phyloP scores from a whole-genome alignment of 73 alveolate genomes.

The Paramecium tetraurelia region DNA sequence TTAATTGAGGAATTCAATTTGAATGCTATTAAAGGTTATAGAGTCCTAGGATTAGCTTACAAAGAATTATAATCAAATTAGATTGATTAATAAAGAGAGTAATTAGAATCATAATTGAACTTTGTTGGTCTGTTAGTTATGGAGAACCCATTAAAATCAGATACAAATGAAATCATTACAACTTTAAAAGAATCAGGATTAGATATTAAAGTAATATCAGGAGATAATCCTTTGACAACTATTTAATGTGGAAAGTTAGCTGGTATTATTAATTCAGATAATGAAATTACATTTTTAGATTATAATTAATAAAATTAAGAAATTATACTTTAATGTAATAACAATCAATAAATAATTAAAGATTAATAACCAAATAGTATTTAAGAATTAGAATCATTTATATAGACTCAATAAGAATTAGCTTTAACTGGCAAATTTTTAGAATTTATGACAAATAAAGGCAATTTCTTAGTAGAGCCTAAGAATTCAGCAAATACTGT shows the following conservation, averaged over 20 bases:
- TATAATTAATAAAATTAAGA: not conserved
- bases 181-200: conserved; percentile 39
- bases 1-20: not conserved
- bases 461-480: not conserved
- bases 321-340: not conserved
- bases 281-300: conserved; percentile 5
- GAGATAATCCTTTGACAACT: conserved; percentile 61
- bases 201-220: conserved; percentile 51
- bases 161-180: conserved; percentile 18
- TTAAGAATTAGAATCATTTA: not conserved
- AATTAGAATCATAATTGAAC: not conserved
- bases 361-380: not conserved
- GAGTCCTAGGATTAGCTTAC: not conserved
- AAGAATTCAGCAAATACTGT: not conserved
- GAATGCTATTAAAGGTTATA: conserved; percentile 42
- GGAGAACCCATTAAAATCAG: conserved; percentile 54
- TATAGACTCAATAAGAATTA: not conserved
- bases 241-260: conserved; percentile 35
- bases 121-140: conserved; percentile 41
- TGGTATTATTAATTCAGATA: not conserved
- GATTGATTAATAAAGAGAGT: conserved; percentile 20
- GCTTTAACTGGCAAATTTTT: conserved; percentile 40
- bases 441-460: not conserved
- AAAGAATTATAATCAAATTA: not conserved
- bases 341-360: not conserved